Evolutionary conservation across 495 filamentous ascomycete genomes (phyloP), one percentile per base, ranked within the genome.

Genomic region (Physcia stellaris): DNA sequence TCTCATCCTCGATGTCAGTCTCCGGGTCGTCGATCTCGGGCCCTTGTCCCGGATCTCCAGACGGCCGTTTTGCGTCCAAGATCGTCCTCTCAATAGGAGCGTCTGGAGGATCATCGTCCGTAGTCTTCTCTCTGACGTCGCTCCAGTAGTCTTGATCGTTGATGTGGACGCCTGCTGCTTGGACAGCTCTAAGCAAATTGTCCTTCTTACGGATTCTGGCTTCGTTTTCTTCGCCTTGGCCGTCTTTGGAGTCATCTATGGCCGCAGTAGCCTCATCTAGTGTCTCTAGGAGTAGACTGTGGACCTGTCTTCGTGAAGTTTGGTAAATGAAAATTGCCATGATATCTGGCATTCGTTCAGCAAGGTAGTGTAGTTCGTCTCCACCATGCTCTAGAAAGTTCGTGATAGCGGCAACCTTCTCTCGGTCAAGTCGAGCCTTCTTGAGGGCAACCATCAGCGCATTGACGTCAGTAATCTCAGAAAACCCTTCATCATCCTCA

Each of bases 261-360:
- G 11, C 13, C 4, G 29, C 2, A 12, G 6, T 55, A 3, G 63
- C 58, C 19, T 71, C 59, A 39, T 85, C 69, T 40, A 81, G 69
- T 15, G 68, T 57, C 26, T 70, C 52, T 31, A 76, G 68, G n/a
- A 99, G 60, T 33, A 70, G 63, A 1, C 70, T 60, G 7, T 94
- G 61, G 3, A 96, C 68, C 36, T 83, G 76, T 48, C 82, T 73
- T 23, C 86, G 73, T 0, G 86, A 93, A 15, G 78, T 71, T 57
- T 96, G 88, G 55, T 93, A 96, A 29, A 96, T 67, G 57, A 96
- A 85, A 42, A 77, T 59, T 2, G 70, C 54, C 81, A 95, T 87
- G 47, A 96, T 83, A 16, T 80, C 71, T 18, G 81, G 80, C 61
- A 96, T 87, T 52, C 72, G 67, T 10, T 81, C 71, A 21, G 77